Conservation (phyloP, 164 flowering plant species). For the Houttuynia cordata region DNA sequence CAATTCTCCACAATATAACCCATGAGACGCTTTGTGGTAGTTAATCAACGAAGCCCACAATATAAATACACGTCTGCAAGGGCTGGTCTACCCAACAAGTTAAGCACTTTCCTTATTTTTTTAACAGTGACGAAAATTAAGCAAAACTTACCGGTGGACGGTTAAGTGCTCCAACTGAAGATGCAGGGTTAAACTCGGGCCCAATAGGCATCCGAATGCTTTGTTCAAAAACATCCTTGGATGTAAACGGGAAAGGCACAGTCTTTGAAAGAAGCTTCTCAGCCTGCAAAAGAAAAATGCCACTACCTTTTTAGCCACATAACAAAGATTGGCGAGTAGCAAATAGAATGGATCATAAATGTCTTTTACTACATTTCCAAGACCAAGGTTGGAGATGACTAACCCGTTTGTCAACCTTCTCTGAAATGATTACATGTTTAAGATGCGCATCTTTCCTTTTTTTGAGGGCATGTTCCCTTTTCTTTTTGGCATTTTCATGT, state of each 20-base stretch:
- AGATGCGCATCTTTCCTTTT: slow-evolving; percentile 78
- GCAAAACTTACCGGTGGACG: slow-evolving; percentile 59
- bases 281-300: slow-evolving; percentile 31
- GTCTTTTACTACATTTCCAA: no score
- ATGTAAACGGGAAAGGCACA: slow-evolving; percentile 69
- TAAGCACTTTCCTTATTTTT: no score
- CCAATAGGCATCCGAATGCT: slow-evolving; percentile 86
- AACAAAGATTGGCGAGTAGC: no score
- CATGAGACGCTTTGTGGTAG: no score
- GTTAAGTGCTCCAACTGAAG: slow-evolving; percentile 48
- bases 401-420: slow-evolving; percentile 77
- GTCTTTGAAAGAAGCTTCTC: slow-evolving; percentile 59
- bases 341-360: no score
- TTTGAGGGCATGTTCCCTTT: slow-evolving; percentile 56
- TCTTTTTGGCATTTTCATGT: slow-evolving; percentile 60
- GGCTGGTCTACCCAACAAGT: no score
- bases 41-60: no score
- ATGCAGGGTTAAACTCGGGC: slow-evolving; percentile 78
- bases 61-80: no score
- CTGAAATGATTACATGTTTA: slow-evolving; percentile 74
- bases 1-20: no score
- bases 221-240: slow-evolving; percentile 64
- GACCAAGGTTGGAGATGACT: slow-evolving; percentile 7
- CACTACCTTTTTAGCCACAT: not conserved
- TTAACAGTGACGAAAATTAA: not conserved